Evolutionary conservation across 164 flowering plant species (phyloP), one percentile per base, ranked within the genome.

Genomic region (Warburgia ugandensis): DNA sequence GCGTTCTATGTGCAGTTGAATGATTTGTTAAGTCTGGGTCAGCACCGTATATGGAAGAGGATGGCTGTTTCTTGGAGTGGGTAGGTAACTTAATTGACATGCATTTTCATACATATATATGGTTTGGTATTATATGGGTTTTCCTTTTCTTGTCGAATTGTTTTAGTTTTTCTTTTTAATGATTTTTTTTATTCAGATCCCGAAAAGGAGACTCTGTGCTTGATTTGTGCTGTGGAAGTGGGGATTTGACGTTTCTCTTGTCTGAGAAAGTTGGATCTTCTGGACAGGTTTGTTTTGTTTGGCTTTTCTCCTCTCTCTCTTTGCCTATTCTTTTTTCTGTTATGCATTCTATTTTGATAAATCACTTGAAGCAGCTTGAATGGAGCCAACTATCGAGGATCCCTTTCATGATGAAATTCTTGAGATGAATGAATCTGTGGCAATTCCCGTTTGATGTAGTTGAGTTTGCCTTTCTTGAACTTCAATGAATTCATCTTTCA

Each of bases 191-290:
- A 22, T 6, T 54, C 68, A 88, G 99, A 35, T 87, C 85, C 0
- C 81, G 73, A 54, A 68, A 16, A 44, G 96, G 96, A 42, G 83
- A 82, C 38, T 23, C 36, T 25, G 96, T 77, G 62, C 67, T 92
- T 78, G 99, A 88, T 70, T 65, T 92, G 72, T 92, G 99, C 43
- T 92, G 99, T 70, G 95, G 95, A 38, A 92, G 94, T 71, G 99
- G 99, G 23, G 99, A 92, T 73, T 75, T 88, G 62, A 67, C 95
- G 4, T 88, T 88, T 66, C 94, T 85, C 30, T 64, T 92, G 72
- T 88, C 99, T 19, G 75, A 82, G 72, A 88, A 77, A 70, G 83
- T 92, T 59, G 95, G 99, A 12, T 10, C 59, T 26, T 33, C 53
- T 32, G 94, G 96, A 54, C 70, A 80, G 94, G 99, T 92, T 47